Evolutionary conservation across 495 filamentous ascomycete genomes (phyloP).

Genomic region (Penicillium simplicissimum): DNA sequence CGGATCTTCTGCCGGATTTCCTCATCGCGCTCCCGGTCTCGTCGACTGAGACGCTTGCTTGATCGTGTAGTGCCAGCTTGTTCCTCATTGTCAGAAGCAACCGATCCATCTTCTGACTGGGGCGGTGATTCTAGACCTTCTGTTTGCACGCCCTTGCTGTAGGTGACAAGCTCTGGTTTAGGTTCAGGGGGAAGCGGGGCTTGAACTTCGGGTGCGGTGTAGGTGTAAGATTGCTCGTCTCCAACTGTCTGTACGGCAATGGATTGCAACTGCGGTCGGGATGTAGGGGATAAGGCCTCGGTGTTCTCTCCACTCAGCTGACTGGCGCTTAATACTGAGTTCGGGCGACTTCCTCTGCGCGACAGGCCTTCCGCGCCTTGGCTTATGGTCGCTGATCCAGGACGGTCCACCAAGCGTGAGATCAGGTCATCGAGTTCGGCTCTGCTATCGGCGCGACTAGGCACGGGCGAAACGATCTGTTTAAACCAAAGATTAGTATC

Average conservation of each 20-base stretch:
- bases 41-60: constrained; percentile 69
- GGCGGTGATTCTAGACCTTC: constrained; percentile 39
- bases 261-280: constrained; percentile 43
- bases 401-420: constrained; percentile 72
- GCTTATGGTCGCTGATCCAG: constrained; percentile 68
- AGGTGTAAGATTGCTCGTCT: constrained; percentile 64
- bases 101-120: constrained; percentile 55
- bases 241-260: constrained; percentile 69
- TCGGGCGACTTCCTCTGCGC: constrained; percentile 74
- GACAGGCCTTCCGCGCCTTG: constrained; percentile 65
- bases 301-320: constrained; percentile 71
- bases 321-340: constrained; percentile 75
- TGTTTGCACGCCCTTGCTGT: constrained; percentile 95
- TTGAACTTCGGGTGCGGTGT: constrained; percentile 72
- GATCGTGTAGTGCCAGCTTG: constrained; percentile 46
- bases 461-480: constrained; percentile 68
- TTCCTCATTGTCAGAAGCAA: constrained; percentile 68
- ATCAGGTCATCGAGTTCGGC: constrained; percentile 84
- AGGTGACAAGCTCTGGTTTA: constrained; percentile 79
- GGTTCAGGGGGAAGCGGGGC: constrained; percentile 70
- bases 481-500: constrained; percentile 9
- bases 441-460: constrained; percentile 67
- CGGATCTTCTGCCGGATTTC: constrained; percentile 82
- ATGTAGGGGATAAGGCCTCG: constrained; percentile 45
- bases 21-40: constrained; percentile 79